Evolutionary conservation across 331 rosid species (phyloP).

Genomic region (Malus hybrid): DNA sequence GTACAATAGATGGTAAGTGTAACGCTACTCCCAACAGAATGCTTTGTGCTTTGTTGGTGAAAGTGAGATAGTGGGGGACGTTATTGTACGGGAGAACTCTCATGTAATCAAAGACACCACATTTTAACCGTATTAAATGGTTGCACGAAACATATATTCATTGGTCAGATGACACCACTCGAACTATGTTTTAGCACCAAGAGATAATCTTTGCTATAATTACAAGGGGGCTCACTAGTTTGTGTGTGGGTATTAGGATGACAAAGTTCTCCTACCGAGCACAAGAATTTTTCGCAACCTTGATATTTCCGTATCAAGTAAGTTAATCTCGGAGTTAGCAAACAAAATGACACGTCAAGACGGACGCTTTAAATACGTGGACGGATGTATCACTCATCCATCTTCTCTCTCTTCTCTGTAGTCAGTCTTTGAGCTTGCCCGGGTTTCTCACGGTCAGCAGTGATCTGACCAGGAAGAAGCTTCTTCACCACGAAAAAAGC

Average conservation of each 20-base stretch:
- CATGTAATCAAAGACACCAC: neutral
- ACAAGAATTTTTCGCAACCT: neutral
- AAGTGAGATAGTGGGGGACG: neutral
- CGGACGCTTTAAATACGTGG: too few relatives aligned
- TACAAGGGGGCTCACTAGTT: neutral
- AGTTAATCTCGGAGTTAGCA: neutral
- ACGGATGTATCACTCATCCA: too few relatives aligned
- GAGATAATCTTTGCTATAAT: neutral
- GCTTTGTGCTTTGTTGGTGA: neutral
- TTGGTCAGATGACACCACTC: fast-evolving
- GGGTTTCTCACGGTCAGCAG: constrained; percentile 2
- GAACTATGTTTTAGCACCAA: too few relatives aligned
- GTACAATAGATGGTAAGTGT: too few relatives aligned
- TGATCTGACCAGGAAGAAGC: neutral
- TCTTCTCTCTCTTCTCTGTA: neutral
- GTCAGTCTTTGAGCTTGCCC: neutral
- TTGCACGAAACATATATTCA: too few relatives aligned
- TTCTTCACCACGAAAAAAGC: constrained; percentile 15
- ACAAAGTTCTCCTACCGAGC: fast-evolving
- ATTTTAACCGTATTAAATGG: too few relatives aligned
- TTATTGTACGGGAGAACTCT: neutral
- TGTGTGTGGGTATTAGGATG: too few relatives aligned
- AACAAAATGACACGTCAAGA: too few relatives aligned
- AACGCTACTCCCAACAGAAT: too few relatives aligned
- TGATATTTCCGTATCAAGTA: neutral